Percentiles rank a stretch among this genome's conserved stretches.
Evolutionary conservation across 179 eudicot genomes (phyloP).

Genomic region (Drosera spatulata): DNA sequence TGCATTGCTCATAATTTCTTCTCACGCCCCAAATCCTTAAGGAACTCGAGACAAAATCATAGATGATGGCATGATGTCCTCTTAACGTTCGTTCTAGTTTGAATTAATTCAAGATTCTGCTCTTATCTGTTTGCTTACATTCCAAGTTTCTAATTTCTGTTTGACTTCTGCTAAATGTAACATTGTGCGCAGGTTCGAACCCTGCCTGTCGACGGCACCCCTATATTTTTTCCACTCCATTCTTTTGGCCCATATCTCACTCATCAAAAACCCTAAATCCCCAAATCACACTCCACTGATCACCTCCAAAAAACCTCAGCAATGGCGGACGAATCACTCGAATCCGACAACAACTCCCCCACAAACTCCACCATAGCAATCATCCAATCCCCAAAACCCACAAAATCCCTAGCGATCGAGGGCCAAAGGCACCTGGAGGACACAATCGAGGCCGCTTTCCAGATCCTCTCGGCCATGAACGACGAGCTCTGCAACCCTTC

Average conservation of each 20-base stretch:
- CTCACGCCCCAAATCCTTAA: too few species aligned
- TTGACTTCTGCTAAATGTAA: too few species aligned
- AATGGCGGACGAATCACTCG: constrained; percentile 22
- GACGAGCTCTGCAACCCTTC: constrained; percentile 88
- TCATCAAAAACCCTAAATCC: background rate
- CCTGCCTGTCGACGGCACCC: constrained; percentile 80
- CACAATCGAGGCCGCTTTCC: constrained; percentile 69
- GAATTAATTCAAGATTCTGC: too few species aligned
- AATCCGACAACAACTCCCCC: constrained; percentile 12
- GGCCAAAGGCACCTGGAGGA: constrained; percentile 81
- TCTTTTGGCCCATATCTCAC: background rate
- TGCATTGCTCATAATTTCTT: too few species aligned
- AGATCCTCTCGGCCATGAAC: constrained; percentile 79
- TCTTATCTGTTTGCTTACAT: too few species aligned
- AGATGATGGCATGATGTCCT: too few species aligned
- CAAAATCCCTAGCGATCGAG: constrained; percentile 59
- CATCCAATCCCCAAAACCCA: constrained; percentile 20
- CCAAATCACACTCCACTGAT: too few species aligned
- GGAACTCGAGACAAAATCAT: too few species aligned
- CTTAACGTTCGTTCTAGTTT: too few species aligned
- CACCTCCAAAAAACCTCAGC: background rate
- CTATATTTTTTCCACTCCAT: background rate
- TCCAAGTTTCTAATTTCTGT: too few species aligned
- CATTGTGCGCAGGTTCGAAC: constrained; percentile 99
- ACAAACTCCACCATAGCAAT: background rate